Percentiles rank a stretch among this genome's conserved stretches.
Evolutionary conservation across 2,329 filamentous ascomycete species (phyloP).

Genomic region (Coniochaeta hoffmannii): DNA sequence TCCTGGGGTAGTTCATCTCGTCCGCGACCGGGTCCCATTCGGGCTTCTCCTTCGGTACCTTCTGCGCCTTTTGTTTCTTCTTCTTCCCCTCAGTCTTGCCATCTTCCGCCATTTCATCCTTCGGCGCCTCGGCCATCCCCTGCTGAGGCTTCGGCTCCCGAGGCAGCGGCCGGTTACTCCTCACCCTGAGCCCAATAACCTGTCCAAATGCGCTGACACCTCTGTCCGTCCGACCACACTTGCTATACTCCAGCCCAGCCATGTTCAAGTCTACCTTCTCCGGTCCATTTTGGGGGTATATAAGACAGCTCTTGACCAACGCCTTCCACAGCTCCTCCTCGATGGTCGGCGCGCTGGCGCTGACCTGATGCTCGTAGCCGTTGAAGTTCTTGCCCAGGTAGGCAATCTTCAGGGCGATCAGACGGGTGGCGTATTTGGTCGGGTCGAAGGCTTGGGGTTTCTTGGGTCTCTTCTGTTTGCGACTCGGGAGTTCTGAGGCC

Average conservation of each 20-base stretch:
- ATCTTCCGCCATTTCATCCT: conserved; percentile 5
- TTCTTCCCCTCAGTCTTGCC: not conserved
- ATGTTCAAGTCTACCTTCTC: conserved; percentile 55
- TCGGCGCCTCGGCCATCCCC: conserved; percentile 6
- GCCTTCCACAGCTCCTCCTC: conserved; percentile 95
- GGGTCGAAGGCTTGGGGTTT: conserved; percentile 60
- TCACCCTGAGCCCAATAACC: conserved; percentile 75
- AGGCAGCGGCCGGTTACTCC: conserved; percentile 65
- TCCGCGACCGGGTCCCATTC: conserved; percentile 53
- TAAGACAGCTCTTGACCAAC: conserved; percentile 71
- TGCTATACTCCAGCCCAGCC: conserved; percentile 82
- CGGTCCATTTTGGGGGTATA: conserved; percentile 59
- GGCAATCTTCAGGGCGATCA: conserved; percentile 86
- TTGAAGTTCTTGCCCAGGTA: conserved; percentile 90
- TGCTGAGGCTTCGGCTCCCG: conserved; percentile 11
- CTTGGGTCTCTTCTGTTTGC: conserved; percentile 22
- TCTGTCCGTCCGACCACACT: conserved; percentile 87
- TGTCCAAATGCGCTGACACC: conserved; percentile 97
- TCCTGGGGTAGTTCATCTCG: conserved; percentile 75
- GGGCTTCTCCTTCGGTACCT: conserved; percentile 13
- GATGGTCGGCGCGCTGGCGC: conserved; percentile 68
- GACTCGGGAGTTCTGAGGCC: conserved; percentile 3
- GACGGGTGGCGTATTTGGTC: conserved; percentile 71
- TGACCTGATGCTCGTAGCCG: conserved; percentile 80
- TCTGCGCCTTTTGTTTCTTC: conserved; percentile 2